These are phyloP conservation scores for Zymoseptoria crescenta DNA, from an alignment of 2,329 filamentous ascomycete genomes.

Conservation along the genomic window DNA sequence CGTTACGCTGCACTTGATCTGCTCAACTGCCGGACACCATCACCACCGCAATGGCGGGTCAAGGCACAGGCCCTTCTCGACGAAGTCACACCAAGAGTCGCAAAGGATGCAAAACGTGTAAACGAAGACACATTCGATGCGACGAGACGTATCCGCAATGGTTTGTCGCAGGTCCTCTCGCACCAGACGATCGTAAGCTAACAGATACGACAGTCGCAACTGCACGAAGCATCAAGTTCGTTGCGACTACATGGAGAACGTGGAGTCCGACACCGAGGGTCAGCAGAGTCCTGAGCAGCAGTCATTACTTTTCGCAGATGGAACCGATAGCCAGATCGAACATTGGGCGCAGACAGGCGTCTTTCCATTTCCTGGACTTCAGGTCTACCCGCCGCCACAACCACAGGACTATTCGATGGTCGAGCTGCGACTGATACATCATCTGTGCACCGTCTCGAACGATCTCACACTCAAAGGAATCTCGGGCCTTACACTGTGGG, in stretches of 20 bases:
- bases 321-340: constrained; percentile 72
- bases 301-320: constrained; percentile 74
- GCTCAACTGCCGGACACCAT: neutral
- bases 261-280: constrained; percentile 54
- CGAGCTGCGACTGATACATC: constrained; percentile 82
- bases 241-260: constrained; percentile 92
- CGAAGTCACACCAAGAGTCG: constrained; percentile 96
- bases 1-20: neutral
- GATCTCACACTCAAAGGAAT: constrained; percentile 66
- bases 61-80: constrained; percentile 84
- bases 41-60: constrained; percentile 64
- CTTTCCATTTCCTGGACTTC: constrained; percentile 77
- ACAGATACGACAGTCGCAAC: constrained; percentile 61
- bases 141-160: constrained; percentile 98
- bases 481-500: constrained; percentile 85
- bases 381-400: constrained; percentile 65
- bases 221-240: constrained; percentile 98
- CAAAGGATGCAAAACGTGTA: constrained; percentile 97
- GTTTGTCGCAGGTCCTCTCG: constrained; percentile 42
- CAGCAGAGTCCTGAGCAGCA: constrained; percentile 46
- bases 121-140: constrained; percentile 92
- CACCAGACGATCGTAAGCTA: neutral
- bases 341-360: constrained; percentile 76
- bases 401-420: constrained; percentile 66
- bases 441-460: constrained; percentile 77